Base-by-base conservation (phyloP, 257 asterid species). In the Nicotiana tomentosiformis region DNA sequence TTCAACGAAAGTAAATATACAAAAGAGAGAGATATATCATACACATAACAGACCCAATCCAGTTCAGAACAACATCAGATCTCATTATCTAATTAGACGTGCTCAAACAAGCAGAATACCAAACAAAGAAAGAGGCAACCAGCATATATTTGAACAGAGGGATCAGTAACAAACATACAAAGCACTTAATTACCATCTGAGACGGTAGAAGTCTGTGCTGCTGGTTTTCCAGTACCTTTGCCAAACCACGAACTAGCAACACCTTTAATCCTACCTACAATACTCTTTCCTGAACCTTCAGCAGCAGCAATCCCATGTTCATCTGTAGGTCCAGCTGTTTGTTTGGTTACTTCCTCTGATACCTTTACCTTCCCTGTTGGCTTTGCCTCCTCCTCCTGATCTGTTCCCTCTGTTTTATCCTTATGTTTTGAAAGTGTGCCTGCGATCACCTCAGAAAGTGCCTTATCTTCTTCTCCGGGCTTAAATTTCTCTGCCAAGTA, bases 391-490 rank as follows among this genome's bases (percentile, higher is more conserved):
- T 29, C 30, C 30, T 29, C 30, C 30, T 29, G 2, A 2, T 60
- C 82, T 2, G 69, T 2, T 57, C 58, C 81, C 81, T 10, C 84
- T 10, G 60, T 26, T 30, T 62, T 82, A 23, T 74, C 93, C 79
- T 88, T 87, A 43, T 83, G 85, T 87, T 65, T 85, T 4, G 86
- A 87, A 8, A 72, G 39, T 72, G 88, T 82, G 5, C 85, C 93
- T 0, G 90, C 81, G 46, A 95, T 93, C 55, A 78, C 87, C 58
- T 90, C 87, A 0, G 99, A 95, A 1, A 95, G 81, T 4, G 93
- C 98, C 85, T 88, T 92, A 26, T 93, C 99, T 46, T 95, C 99
- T 0, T 95, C 98, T 0, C 94, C 88, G 0, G 97, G 98, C 81
- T 86, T 87, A 4, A 93, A 79, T 79, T 90, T 93, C 84, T 87